Evolutionary conservation across 2,329 filamentous ascomycete species (phyloP), one percentile per base, ranked within the genome.

Genomic region (Aspergillus pseudoterreus): DNA sequence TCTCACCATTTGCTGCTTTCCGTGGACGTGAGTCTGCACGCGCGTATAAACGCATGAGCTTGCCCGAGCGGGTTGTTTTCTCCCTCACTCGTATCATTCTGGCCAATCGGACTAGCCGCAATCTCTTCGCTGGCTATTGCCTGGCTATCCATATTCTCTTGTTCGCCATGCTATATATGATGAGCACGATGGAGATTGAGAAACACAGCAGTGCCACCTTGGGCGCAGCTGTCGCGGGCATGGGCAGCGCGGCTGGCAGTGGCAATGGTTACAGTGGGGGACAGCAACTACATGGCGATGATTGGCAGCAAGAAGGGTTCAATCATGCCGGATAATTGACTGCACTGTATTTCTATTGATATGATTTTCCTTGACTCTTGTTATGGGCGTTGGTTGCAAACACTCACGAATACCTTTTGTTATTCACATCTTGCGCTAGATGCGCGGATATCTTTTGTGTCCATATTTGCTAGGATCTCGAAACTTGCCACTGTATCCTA

Each of bases 1-100:
- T 99, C 45, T 96, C 91, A 10, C 94, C 94, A 0, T 99, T 99
- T 69, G 92, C 92, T 22, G 91, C 91, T 2, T 99, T 99, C 75
- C 82, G 92, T 42, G 92, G 92, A n/a, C 83, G 92, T 47, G 95
- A 99, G 74, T 92, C 88, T 35, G 87, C 90, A 6, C 81, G 95
- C 44, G 94, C 92, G 1, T 92, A 96, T 71, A 90, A 91, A 65
- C 84, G 92, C 39, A 95, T 99, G 91, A 92, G 86, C 63, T 75
- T 96, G 8, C 91, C 92, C 0, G 94, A 99, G 71, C 81, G 94
- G 36, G 83, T 90, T 44, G 87, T 99, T 4, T 95, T 95, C 72
- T 92, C 91, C 32, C 81, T 96, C 48, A 96, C 92, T 43, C 82
- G 91, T 51, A 89, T 96, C 75, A 90, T 99, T 43, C 78, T 99